Evolutionary conservation across 108 stramenopile genomes (phyloP).

Genomic region (Fistulifera solaris): DNA sequence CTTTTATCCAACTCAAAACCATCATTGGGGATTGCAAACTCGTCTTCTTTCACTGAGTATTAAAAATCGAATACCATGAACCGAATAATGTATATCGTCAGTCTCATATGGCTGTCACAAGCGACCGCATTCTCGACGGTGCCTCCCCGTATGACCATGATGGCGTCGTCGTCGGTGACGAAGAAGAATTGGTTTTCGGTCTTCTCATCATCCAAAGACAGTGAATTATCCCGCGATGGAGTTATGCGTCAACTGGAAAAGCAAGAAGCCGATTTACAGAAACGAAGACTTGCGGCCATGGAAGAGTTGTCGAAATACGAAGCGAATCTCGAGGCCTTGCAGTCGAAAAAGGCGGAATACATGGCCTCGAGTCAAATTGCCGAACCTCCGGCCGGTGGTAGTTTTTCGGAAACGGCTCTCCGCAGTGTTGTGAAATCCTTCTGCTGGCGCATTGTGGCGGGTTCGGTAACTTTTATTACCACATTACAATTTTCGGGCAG

Average conservation of each 20-base stretch:
- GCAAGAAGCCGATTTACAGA: constrained; percentile 46
- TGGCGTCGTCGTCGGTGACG: no score
- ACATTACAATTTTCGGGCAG: constrained; percentile 66
- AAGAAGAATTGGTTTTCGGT: no score
- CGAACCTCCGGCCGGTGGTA: constrained; percentile 19
- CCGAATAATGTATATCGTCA: no score
- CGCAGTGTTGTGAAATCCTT: constrained; percentile 79
- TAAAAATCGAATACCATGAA: no score
- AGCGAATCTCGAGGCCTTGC: constrained; percentile 31
- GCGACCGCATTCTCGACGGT: no score
- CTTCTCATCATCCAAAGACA: neutral
- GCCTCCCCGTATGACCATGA: no score
- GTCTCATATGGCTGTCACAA: no score
- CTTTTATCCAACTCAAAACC: no score
- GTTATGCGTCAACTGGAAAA: constrained; percentile 57
- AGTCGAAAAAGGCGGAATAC: constrained; percentile 60
- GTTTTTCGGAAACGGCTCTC: constrained; percentile 66
- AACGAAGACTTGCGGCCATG: constrained; percentile 41
- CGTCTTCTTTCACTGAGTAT: no score
- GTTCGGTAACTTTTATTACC: constrained; percentile 71
- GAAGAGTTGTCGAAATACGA: constrained; percentile 36
- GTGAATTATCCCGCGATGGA: constrained; percentile 14
- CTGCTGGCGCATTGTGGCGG: constrained; percentile 83
- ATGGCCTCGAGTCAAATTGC: constrained; percentile 36
- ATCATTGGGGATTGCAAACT: no score